Conservation (phyloP, 164 flowering plant genomes). For the Annona squamosa region DNA sequence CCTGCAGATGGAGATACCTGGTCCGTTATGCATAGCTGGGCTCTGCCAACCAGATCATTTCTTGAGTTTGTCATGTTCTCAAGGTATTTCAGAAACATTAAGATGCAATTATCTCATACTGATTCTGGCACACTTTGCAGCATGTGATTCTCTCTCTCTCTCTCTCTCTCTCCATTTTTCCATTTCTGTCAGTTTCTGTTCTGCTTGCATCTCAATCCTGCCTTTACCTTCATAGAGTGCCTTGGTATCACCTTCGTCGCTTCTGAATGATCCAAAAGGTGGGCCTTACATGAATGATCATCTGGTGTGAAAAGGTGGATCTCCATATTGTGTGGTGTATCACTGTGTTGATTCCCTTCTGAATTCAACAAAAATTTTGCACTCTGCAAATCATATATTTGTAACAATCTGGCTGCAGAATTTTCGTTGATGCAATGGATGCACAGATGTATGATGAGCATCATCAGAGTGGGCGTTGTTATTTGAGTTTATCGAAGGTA, state of each 20-base stretch:
- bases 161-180: no score
- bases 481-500: slow-evolving; percentile 72
- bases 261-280: background rate
- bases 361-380: background rate
- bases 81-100: slow-evolving; percentile 36
- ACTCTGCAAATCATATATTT: background rate
- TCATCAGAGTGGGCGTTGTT: slow-evolving; percentile 61
- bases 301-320: background rate
- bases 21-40: slow-evolving; percentile 95
- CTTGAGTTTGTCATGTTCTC: slow-evolving; percentile 95
- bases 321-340: background rate
- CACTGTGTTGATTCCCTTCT: background rate
- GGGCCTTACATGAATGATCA: background rate
- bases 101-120: background rate
- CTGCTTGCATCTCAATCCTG: background rate
- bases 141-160: slow-evolving; percentile 1
- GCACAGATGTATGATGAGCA: slow-evolving; percentile 71
- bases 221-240: background rate
- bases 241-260: background rate
- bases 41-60: slow-evolving; percentile 83
- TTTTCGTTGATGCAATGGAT: slow-evolving; percentile 94
- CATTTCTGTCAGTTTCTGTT: background rate
- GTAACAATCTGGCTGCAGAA: slow-evolving; percentile 34
- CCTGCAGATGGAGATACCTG: slow-evolving; percentile 78
- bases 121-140: background rate